These are phyloP conservation scores for Eimeria maxima DNA, from an alignment of 169 alveolate species.

Conservation along the genomic window DNA sequence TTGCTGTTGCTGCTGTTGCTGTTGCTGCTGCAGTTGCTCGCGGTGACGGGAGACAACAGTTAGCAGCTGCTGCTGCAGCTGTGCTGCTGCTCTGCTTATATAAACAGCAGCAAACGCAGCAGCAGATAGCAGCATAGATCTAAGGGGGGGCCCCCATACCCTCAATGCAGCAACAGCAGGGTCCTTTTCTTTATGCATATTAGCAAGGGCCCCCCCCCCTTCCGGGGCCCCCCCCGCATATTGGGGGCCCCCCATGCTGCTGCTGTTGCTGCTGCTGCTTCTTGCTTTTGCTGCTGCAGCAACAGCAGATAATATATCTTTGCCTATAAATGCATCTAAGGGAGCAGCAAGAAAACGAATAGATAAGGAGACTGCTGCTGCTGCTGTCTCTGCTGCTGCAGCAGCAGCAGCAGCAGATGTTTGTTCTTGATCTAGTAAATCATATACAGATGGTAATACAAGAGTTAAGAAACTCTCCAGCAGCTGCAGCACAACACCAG, in stretches of 20 bases:
- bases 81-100: slow-evolving; percentile 11
- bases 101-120: background rate
- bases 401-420: slow-evolving; percentile 29
- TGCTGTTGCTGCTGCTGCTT: too few species aligned
- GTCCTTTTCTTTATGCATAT: background rate
- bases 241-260: too few species aligned
- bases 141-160: slow-evolving; percentile 18
- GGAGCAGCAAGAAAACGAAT: slow-evolving; percentile 23
- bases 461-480: background rate
- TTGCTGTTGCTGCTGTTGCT: slow-evolving; percentile 19
- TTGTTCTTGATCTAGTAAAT: background rate
- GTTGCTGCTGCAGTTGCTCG: slow-evolving; percentile 9
- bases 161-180: slow-evolving; percentile 22
- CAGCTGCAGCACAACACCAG: too few species aligned
- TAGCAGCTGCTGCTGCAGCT: slow-evolving; percentile 33
- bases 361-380: background rate
- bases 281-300: too few species aligned
- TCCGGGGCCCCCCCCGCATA: too few species aligned
- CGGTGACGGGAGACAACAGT: background rate
- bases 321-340: slow-evolving; percentile 30
- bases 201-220: background rate
- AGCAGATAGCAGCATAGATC: slow-evolving; percentile 38
- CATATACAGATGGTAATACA: slow-evolving; percentile 2
- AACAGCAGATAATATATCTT: too few species aligned
- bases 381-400: slow-evolving; percentile 26